phyloP scores from a whole-genome alignment of 345 rosid genomes.

The Arabis hirsuta region DNA sequence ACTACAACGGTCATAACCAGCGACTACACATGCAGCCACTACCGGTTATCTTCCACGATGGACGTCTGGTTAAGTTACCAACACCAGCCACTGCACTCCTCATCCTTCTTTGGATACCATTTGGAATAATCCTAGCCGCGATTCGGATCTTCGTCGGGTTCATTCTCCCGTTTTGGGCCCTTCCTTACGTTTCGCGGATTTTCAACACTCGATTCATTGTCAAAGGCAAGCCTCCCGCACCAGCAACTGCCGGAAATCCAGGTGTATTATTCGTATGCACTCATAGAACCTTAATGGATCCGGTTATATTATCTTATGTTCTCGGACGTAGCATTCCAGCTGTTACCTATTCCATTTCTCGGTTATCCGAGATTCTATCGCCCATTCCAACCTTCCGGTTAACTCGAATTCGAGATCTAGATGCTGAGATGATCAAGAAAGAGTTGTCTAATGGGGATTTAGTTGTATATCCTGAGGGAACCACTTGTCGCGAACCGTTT shows the following conservation, averaged over 20 bases:
- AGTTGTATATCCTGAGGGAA: constrained; percentile 91
- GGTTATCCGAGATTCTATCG: constrained; percentile 76
- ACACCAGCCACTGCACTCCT: constrained; percentile 69
- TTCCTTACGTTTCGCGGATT: constrained; percentile 56
- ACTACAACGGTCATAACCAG: constrained; percentile 30
- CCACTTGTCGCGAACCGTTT: constrained; percentile 94
- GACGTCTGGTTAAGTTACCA: constrained; percentile 85
- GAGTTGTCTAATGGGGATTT: constrained; percentile 67
- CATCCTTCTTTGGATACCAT: constrained; percentile 82
- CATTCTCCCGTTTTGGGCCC: constrained; percentile 66
- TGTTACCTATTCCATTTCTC: constrained; percentile 83
- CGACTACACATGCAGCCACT: constrained; percentile 53
- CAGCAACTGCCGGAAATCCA: constrained; percentile 36
- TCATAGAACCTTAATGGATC: constrained; percentile 94
- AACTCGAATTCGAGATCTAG: constrained; percentile 70
- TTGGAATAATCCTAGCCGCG: constrained; percentile 68
- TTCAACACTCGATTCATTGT: constrained; percentile 67
- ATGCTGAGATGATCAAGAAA: constrained; percentile 64
- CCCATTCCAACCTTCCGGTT: constrained; percentile 87
- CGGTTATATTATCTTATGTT: constrained; percentile 74
- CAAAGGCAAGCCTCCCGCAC: constrained; percentile 78
- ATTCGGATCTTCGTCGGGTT: constrained; percentile 57
- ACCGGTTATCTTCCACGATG: constrained; percentile 93
- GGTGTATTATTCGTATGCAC: constrained; percentile 92
- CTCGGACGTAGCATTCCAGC: constrained; percentile 82